phyloP scores from a whole-genome alignment of 495 filamentous ascomycete species.

The Chaetomium tenue region DNA sequence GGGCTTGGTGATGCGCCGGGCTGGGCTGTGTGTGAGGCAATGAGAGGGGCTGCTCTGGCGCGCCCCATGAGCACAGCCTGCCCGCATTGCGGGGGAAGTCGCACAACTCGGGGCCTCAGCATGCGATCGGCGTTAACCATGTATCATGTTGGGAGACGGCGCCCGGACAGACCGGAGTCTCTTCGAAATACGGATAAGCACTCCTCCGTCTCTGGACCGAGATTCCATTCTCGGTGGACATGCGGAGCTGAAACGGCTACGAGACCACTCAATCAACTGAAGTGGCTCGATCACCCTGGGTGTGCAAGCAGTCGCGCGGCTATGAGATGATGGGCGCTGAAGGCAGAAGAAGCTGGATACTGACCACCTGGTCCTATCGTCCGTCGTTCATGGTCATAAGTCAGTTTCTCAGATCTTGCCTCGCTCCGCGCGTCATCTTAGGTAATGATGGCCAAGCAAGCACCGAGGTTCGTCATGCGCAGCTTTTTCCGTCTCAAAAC shows the following conservation, averaged over 20 bases:
- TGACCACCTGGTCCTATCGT: conserved; percentile 9
- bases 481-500: background rate
- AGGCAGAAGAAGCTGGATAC: background rate
- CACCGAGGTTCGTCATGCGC: background rate
- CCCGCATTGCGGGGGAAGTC: conserved; percentile 12
- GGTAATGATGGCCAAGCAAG: too few relatives aligned
- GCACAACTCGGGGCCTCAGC: conserved; percentile 1
- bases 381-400: too few relatives aligned
- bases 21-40: conserved; percentile 19
- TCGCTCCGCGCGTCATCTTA: background rate
- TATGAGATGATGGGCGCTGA: conserved; percentile 10
- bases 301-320: conserved; percentile 16
- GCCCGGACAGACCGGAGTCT: background rate
- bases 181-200: conserved; percentile 1
- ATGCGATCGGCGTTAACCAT: conserved; percentile 12
- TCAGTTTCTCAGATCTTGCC: background rate
- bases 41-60: background rate
- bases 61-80: conserved; percentile 10
- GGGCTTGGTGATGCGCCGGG: background rate
- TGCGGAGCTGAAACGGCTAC: background rate
- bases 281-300: background rate
- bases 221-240: background rate
- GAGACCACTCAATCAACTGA: background rate
- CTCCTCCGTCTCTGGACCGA: background rate
- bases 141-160: conserved; percentile 12